These are phyloP conservation scores for Bocquillonia castaneifolia DNA, from an alignment of 441 rosid genomes.

Conservation along the genomic window DNA sequence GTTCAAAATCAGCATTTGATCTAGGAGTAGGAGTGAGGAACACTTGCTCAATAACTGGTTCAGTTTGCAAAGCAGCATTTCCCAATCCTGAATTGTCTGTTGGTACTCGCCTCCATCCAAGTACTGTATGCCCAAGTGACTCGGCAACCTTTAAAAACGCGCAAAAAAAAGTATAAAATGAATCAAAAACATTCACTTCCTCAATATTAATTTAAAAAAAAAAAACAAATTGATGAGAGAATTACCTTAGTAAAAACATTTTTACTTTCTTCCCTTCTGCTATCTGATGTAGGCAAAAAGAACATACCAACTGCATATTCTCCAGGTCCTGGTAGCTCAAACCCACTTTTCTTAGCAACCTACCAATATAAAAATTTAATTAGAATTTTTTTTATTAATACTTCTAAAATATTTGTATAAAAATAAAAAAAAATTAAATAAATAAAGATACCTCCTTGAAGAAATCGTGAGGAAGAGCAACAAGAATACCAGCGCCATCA, in stretches of 20 bases:
- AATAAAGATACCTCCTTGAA: constrained; percentile 53
- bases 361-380: constrained; percentile 23
- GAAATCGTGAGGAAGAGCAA: constrained; percentile 82
- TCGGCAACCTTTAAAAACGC: constrained; percentile 66
- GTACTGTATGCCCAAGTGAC: constrained; percentile 92
- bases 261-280: constrained; percentile 81
- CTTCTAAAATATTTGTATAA: too few relatives aligned
- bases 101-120: constrained; percentile 96
- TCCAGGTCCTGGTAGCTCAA: constrained; percentile 77
- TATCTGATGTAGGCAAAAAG: constrained; percentile 78
- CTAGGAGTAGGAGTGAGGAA: constrained; percentile 69
- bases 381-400: not conserved
- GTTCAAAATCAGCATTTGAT: constrained; percentile 84
- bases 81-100: constrained; percentile 88
- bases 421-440: not conserved
- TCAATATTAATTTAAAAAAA: not conserved
- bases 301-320: constrained; percentile 97
- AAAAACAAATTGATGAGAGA: not conserved
- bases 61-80: constrained; percentile 81
- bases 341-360: constrained; percentile 70
- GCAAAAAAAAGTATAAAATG: not conserved
- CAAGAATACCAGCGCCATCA: constrained; percentile 99
- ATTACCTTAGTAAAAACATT: constrained; percentile 81
- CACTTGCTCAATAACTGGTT: constrained; percentile 93
- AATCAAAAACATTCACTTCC: not conserved